Conservation (phyloP, 73 alveolate species). For the Paramecium octaurelia region DNA sequence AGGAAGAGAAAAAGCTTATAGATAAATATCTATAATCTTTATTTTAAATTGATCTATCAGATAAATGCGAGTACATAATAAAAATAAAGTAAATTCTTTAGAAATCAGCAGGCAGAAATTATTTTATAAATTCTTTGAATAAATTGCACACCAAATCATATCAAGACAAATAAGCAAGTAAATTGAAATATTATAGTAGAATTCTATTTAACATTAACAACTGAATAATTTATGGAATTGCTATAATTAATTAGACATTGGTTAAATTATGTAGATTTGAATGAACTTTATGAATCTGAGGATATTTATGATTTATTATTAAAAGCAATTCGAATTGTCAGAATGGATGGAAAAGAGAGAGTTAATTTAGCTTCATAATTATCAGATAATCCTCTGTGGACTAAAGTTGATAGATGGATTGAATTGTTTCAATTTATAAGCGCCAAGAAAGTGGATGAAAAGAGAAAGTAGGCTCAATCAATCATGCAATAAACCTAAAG, state of each 20-base stretch:
- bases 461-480: conserved; percentile 32
- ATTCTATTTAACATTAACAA: neutral
- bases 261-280: conserved; percentile 18
- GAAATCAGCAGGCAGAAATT: neutral
- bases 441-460: conserved; percentile 54
- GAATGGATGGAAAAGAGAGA: neutral
- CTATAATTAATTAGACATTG: neutral
- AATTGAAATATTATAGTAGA: neutral
- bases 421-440: conserved; percentile 44
- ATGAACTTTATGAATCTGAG: conserved; percentile 8
- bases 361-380: neutral
- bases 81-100: conserved; percentile 14
- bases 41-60: neutral
- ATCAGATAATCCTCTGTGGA: neutral
- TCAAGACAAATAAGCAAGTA: conserved; percentile 15
- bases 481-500: neutral
- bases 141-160: neutral
- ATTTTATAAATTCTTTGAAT: neutral
- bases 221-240: neutral
- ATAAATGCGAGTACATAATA: neutral
- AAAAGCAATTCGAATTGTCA: neutral
- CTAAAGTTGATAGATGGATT: conserved; percentile 38
- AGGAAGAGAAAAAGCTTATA: neutral
- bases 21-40: neutral
- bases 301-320: conserved; percentile 14